A percentile compares a stretch with the other conserved stretches of the same genome.
Evolutionary conservation across 73 alveolate genomes (phyloP).

Genomic region (Symbiodinium pilosum): DNA sequence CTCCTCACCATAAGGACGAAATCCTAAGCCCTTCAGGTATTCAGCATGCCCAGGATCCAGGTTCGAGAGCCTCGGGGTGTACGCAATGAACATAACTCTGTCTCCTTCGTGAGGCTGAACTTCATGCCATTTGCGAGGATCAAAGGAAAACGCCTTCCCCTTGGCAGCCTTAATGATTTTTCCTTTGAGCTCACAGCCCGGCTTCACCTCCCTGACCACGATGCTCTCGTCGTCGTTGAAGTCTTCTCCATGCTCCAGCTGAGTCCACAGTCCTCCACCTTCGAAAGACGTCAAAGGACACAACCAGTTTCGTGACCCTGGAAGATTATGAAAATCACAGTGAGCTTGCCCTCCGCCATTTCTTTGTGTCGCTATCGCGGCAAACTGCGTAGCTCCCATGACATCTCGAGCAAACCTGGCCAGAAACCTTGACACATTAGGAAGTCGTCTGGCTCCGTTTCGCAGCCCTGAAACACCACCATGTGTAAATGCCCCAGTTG

Average conservation of each 20-base stretch:
- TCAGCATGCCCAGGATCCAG: too few species aligned
- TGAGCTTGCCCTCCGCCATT: background rate
- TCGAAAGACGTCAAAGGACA: background rate
- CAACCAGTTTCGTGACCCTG: background rate
- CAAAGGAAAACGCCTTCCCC: background rate
- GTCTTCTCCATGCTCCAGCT: background rate
- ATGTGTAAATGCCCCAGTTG: background rate
- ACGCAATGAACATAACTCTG: background rate
- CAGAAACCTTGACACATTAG: background rate
- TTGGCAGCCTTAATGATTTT: too few species aligned
- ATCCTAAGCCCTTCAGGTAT: background rate
- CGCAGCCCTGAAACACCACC: background rate
- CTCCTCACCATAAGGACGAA: too few species aligned
- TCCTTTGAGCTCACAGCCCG: background rate
- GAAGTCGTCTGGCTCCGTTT: background rate
- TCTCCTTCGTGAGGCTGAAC: background rate
- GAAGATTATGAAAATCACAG: background rate
- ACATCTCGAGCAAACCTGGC: background rate
- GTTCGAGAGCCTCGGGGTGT: background rate
- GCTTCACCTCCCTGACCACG: background rate
- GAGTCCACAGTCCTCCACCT: background rate
- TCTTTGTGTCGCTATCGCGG: background rate
- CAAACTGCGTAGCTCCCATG: background rate
- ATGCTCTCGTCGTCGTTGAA: too few species aligned
- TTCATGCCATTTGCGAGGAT: background rate